These are phyloP conservation scores for Cercospora zeae-maydis DNA, from an alignment of 2,329 filamentous ascomycete species.

Conservation along the genomic window DNA sequence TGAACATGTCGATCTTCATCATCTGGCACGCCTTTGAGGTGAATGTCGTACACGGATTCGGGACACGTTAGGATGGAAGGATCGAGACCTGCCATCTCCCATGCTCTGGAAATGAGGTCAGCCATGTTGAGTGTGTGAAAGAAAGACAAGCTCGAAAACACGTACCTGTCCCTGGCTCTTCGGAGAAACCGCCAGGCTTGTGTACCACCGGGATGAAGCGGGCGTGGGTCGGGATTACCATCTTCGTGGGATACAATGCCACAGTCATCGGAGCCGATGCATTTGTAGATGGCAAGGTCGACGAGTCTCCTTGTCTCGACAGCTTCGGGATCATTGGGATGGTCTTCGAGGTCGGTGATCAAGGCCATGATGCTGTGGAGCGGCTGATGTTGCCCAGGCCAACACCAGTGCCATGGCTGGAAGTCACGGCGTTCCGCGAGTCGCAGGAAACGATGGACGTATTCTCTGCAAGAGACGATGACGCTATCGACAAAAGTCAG, in stretches of 20 bases:
- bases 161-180: constrained; percentile 21
- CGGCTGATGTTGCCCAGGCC: constrained; percentile 28
- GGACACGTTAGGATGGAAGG: constrained; percentile 23
- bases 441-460: constrained; percentile 24
- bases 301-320: constrained; percentile 23
- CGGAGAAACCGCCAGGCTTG: constrained; percentile 27
- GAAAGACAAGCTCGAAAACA: background rate
- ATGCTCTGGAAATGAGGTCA: constrained; percentile 16
- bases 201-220: constrained; percentile 21
- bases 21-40: constrained; percentile 19
- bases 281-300: constrained; percentile 25
- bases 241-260: constrained; percentile 23
- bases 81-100: constrained; percentile 26
- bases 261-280: constrained; percentile 22
- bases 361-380: constrained; percentile 28
- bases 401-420: constrained; percentile 28
- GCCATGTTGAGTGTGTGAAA: background rate
- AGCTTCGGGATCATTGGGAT: constrained; percentile 22
- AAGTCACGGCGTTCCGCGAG: constrained; percentile 25
- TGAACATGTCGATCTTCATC: constrained; percentile 20
- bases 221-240: constrained; percentile 21
- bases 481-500: constrained; percentile 19
- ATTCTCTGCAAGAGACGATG: constrained; percentile 24
- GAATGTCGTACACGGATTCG: constrained; percentile 22
- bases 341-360: constrained; percentile 27